Conservation (phyloP, 345 rosid genomes). For the Eucalyptus guilfoylei region DNA sequence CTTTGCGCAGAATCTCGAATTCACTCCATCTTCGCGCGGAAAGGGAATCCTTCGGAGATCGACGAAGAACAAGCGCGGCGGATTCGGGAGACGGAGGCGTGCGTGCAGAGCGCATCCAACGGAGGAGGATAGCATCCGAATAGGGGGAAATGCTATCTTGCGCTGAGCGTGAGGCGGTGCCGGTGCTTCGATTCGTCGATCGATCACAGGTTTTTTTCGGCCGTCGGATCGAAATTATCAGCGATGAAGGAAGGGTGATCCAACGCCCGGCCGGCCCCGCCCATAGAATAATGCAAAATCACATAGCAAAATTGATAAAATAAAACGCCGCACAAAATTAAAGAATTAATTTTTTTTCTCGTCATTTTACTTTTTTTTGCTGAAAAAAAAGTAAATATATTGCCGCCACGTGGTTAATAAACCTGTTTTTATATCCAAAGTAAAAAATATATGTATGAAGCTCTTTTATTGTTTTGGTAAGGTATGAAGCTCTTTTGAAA, state of each 20-base stretch:
- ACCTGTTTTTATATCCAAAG: not conserved
- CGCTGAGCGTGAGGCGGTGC: not conserved
- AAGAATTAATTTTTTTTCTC: not conserved
- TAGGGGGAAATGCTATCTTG: not conserved
- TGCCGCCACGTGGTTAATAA: not conserved
- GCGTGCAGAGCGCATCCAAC: not conserved
- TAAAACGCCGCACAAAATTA: not conserved
- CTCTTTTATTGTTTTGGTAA: no score
- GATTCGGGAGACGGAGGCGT: not conserved
- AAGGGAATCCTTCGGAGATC: not conserved
- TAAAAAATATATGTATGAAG: not conserved
- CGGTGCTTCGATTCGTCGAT: not conserved
- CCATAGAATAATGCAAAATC: not conserved
- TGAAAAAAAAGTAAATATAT: not conserved
- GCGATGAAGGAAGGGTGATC: not conserved
- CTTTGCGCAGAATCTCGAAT: not conserved
- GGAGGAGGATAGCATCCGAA: conserved; percentile 1
- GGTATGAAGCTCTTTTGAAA: not conserved
- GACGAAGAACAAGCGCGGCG: not conserved
- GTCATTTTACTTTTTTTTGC: not conserved
- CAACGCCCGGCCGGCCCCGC: not conserved
- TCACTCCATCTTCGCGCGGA: not conserved
- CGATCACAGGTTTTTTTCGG: not conserved
- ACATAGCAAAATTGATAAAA: not conserved
- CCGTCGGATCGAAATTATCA: not conserved